phyloP scores from a whole-genome alignment of 2,329 filamentous ascomycete genomes.

The Tolypocladium paradoxum region DNA sequence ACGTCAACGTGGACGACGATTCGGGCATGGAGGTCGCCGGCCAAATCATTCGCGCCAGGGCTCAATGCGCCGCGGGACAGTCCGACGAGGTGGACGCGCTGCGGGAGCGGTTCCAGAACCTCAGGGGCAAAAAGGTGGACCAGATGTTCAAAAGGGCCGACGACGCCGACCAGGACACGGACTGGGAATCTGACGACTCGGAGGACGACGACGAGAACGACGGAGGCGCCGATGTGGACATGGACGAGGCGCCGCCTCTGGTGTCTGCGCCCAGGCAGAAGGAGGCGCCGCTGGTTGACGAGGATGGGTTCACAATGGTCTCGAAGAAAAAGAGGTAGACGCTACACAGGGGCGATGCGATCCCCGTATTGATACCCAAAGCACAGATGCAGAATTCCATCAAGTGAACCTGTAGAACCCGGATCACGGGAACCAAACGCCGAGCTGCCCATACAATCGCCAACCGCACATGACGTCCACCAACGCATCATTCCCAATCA shows the following conservation, averaged over 20 bases:
- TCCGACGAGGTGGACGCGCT: conserved; percentile 55
- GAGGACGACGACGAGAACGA: conserved; percentile 48
- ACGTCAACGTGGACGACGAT: conserved; percentile 84
- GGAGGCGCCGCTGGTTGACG: conserved; percentile 60
- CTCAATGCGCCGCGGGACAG: conserved; percentile 53
- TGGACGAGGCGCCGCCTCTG: conserved; percentile 58
- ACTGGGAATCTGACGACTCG: conserved; percentile 50
- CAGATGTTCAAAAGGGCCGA: conserved; percentile 44
- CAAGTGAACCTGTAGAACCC: conserved; percentile 1
- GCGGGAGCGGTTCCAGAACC: conserved; percentile 51
- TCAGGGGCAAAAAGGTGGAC: conserved; percentile 47
- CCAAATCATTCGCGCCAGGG: conserved; percentile 58
- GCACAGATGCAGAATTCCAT: conserved; percentile 6
- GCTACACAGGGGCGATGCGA: conserved; percentile 1
- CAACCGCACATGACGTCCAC: background rate
- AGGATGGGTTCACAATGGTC: conserved; percentile 73
- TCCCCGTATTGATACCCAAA: conserved; percentile 15
- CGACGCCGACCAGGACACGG: conserved; percentile 45
- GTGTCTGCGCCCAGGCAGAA: conserved; percentile 50
- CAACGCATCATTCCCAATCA: conserved; percentile 8
- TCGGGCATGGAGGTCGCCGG: conserved; percentile 64
- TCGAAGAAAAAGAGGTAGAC: conserved; percentile 54
- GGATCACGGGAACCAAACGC: conserved; percentile 20
- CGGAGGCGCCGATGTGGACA: conserved; percentile 48
- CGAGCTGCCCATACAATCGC: conserved; percentile 14